Evolutionary conservation across 2,329 filamentous ascomycete genomes (phyloP).

Genomic region (Fusarium graminum): DNA sequence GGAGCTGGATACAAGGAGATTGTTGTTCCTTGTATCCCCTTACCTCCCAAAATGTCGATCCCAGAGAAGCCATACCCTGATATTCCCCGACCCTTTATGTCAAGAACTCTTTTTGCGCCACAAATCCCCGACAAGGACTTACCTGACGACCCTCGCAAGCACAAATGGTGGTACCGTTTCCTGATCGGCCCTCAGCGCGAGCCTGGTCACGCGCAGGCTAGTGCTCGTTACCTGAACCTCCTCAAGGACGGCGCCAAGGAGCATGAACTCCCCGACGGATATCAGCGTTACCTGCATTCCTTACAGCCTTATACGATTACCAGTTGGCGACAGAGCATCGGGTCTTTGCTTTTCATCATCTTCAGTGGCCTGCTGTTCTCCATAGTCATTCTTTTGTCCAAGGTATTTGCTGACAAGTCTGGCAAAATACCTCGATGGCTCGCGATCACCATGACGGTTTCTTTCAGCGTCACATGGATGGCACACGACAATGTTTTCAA

Average conservation of each 20-base stretch:
- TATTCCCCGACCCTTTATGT: slow-evolving; percentile 76
- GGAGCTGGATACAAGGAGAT: slow-evolving; percentile 88
- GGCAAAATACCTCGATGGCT: slow-evolving; percentile 80
- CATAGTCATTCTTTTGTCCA: slow-evolving; percentile 59
- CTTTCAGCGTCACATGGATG: slow-evolving; percentile 66
- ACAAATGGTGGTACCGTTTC: slow-evolving; percentile 62
- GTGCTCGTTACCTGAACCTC: slow-evolving; percentile 83
- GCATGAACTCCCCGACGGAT: slow-evolving; percentile 82
- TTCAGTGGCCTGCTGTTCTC: slow-evolving; percentile 70
- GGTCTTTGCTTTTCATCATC: slow-evolving; percentile 70
- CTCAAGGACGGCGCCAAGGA: slow-evolving; percentile 83
- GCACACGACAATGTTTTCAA: slow-evolving; percentile 64
- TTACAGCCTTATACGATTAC: slow-evolving; percentile 80
- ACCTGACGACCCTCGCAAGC: slow-evolving; percentile 52
- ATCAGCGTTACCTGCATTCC: slow-evolving; percentile 77
- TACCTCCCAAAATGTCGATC: slow-evolving; percentile 71
- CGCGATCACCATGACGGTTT: slow-evolving; percentile 60
- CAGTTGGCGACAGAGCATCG: slow-evolving; percentile 73
- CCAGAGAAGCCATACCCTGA: slow-evolving; percentile 70
- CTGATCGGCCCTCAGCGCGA: slow-evolving; percentile 65
- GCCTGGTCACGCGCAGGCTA: slow-evolving; percentile 83
- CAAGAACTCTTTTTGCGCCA: slow-evolving; percentile 86
- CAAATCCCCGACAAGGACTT: slow-evolving; percentile 55
- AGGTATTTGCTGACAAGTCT: slow-evolving; percentile 71
- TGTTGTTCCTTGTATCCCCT: slow-evolving; percentile 79